Base-by-base conservation (phyloP, 2,329 filamentous ascomycete species). In the Fusarium avenaceum region DNA sequence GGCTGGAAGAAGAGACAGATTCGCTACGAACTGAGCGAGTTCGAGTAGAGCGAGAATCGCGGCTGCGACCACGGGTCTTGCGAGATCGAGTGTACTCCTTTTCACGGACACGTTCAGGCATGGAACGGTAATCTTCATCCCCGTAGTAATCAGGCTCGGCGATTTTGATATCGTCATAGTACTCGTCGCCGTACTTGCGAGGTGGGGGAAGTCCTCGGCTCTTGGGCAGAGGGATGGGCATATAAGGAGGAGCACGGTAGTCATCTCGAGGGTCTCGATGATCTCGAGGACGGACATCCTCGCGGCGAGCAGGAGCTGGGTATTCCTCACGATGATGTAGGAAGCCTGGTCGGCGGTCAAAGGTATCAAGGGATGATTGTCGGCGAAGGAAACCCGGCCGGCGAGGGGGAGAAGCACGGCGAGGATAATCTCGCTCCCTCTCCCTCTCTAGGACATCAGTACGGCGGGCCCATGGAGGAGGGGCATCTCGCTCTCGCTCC, bases 331-430 rank as follows among this genome's bases (percentile, higher is more conserved):
- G 81, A 38, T 90, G 84, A 54, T 83, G 83, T 69, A 84, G 82
- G 49, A 77, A 76, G 4, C 79, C 75, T 32, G 67, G 67, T 28
- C 89, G 89, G 48, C 94, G 89, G 79, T 97, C 94, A 76, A 93
- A 97, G 0, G 92, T 97, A 77, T 97, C 94, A 39, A 97, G 84
- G 52, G 93, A 97, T 15, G 93, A 97, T 77, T 97, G 94, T 43
- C 94, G 88, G 59, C 94, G 88, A 50, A 96, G 75, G 67, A 94
- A 85, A 30, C 84, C 74, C 3, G 93, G 94, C 45, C 91, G 86
- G 33, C 85, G 84, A 54, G 85, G 86, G 11, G 86, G 84, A 6
- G 84, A 79, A 42, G 77, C 80, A 28, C 85, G 81, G 26, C 84
- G 80, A 39, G 65, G 68, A 44, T 72, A 64, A 35, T 89, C 86